Evolutionary conservation across 495 filamentous ascomycete genomes (phyloP), one percentile per base, ranked within the genome.

Genomic region (Tuber magnatum): DNA sequence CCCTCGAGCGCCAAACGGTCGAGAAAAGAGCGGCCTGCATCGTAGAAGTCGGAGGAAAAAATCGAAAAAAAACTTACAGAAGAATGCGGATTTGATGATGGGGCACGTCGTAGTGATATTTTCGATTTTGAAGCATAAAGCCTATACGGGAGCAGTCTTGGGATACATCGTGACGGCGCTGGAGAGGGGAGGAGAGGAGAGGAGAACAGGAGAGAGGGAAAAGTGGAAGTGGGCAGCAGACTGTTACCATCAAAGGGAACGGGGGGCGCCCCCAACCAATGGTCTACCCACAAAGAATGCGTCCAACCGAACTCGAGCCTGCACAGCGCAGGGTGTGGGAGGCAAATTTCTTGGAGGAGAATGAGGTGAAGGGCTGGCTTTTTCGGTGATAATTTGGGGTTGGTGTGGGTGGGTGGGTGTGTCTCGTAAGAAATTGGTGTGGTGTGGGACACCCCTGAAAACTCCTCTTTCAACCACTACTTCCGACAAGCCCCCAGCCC

Each of bases 361-460:
- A 1, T 1, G 9, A 51, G 56, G 56, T 65, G 56, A 65, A 61
- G 28, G 56, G 56, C 28, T 65, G 56, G 56, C 3, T 28, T 28
- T 65, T 65, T 65, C 14, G 28, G 56, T 65, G 56, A 65, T 51
- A n/a, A 51, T 51, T 18, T 24, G 46, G 9, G 7, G 7, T 1
- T 61, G 56, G 56, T 65, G 56, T 65, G 56, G 56, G 56, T 61
- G 56, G 51, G 56, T 65, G 51, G 32, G n/a, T 40, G 39, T 40
- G 56, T 32, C 28, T 35, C n/a, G 3, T 10, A 65, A 28, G 28
- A 65, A 3, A 65, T 65, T 1, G 56, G 56, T 35, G 56, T 56
- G 51, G 46, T 56, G 51, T 65, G 56, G 56, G 56, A 32, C 56
- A 24, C 56, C 56, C 56, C 56, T 65, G 56, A 65, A 65, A 28